Evolutionary conservation across 306 rosid species (phyloP).

Genomic region (Prunus davidiana): DNA sequence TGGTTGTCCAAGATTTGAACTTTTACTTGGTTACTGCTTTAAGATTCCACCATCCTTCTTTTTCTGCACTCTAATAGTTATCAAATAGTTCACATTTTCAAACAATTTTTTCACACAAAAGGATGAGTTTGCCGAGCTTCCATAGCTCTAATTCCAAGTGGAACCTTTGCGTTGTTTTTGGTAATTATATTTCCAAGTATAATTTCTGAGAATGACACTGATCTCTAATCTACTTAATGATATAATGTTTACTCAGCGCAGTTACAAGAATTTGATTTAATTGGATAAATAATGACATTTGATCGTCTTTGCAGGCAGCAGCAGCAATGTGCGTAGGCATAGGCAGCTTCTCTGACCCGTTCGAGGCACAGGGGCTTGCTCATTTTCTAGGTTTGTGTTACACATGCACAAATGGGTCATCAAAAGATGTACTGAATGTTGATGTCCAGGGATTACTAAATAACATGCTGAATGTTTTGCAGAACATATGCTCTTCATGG

Average conservation of each 20-base stretch:
- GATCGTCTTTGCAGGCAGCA: constrained; percentile 65
- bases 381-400: constrained; percentile 73
- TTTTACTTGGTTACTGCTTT: neutral
- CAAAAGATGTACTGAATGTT: neutral
- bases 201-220: neutral
- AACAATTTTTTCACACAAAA: neutral
- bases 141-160: neutral
- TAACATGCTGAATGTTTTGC: constrained; percentile 30
- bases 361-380: constrained; percentile 92
- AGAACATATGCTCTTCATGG: constrained; percentile 99
- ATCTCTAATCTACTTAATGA: neutral
- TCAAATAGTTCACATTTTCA: neutral
- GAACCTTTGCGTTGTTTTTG: neutral
- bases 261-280: constrained; percentile 12
- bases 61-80: neutral
- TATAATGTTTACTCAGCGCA: neutral
- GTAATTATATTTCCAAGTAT: neutral
- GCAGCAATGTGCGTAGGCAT: constrained; percentile 97
- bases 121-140: neutral
- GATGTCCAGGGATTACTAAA: neutral
- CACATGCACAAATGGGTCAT: neutral
- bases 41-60: neutral
- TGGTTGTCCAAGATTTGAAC: neutral
- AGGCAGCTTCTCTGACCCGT: constrained; percentile 91
- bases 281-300: neutral